Percentiles rank a stretch among this genome's conserved stretches.
Conservation (phyloP, 352 stramenopile species). For the Globisporangium echinulatum region DNA sequence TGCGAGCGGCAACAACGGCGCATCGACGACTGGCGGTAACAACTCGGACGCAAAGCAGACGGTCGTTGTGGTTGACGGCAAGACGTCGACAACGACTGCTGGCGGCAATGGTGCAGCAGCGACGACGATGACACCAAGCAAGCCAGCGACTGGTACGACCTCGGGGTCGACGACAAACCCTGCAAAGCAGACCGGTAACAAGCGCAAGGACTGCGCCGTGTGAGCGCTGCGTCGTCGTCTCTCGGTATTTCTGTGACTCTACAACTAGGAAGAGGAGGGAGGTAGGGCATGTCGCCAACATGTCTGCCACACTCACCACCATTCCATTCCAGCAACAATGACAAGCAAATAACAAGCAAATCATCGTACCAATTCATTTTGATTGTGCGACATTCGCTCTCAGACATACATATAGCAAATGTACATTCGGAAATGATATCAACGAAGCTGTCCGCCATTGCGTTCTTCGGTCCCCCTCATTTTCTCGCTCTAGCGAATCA, state of each 20-base stretch:
- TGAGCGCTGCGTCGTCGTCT: neutral
- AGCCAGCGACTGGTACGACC: neutral
- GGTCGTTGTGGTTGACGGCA: neutral
- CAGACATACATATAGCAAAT: too few species aligned
- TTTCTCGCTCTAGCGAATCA: neutral
- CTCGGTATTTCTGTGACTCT: neutral
- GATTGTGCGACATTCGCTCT: too few species aligned
- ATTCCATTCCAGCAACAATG: too few species aligned
- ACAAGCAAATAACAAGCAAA: too few species aligned
- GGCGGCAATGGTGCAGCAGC: neutral
- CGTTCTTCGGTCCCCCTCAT: neutral
- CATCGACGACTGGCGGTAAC: neutral
- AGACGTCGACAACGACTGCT: neutral
- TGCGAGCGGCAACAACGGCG: neutral
- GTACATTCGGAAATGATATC: neutral
- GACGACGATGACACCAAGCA: too few species aligned
- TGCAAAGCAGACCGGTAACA: neutral
- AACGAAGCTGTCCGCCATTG: neutral
- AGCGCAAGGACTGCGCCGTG: slow-evolving; percentile 11
- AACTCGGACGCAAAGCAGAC: neutral
- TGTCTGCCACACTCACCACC: too few species aligned
- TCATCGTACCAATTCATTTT: too few species aligned
- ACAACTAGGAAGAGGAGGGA: neutral
- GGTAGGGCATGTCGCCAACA: too few species aligned
- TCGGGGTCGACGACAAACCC: neutral